phyloP scores from a whole-genome alignment of 2,329 filamentous ascomycete species.

The Macrophomina tecta region DNA sequence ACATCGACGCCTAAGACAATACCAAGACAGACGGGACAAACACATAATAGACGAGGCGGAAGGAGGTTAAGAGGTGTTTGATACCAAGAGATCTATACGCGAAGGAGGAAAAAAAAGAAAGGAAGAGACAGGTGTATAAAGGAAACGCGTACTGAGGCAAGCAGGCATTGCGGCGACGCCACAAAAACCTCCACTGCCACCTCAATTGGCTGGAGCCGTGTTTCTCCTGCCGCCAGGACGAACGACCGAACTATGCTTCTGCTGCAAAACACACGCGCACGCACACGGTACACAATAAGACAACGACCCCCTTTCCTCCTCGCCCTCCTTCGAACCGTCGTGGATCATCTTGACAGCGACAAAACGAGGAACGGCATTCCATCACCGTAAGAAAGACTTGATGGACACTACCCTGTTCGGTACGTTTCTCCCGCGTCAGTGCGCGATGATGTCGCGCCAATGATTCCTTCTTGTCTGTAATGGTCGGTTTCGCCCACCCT shows the following conservation, averaged over 20 bases:
- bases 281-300: neutral
- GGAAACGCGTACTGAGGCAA: neutral
- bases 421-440: neutral
- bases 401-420: neutral
- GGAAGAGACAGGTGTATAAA: neutral
- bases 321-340: no score
- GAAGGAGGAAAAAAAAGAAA: neutral
- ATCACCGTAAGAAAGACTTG: no score
- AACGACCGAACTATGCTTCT: neutral
- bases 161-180: neutral
- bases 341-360: neutral
- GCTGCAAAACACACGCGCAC: no score
- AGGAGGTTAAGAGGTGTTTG: neutral
- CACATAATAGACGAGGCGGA: neutral
- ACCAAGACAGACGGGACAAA: slow-evolving; percentile 2
- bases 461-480: neutral
- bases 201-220: neutral
- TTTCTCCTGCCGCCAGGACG: neutral
- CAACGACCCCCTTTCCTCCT: neutral
- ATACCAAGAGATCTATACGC: neutral
- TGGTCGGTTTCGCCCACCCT: neutral
- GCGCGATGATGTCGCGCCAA: neutral
- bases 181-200: neutral
- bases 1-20: neutral
- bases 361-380: neutral